Evolutionary conservation across 2,329 filamentous ascomycete species (phyloP), one percentile per base, ranked within the genome.

Genomic region (Talaromyces sp.): DNA sequence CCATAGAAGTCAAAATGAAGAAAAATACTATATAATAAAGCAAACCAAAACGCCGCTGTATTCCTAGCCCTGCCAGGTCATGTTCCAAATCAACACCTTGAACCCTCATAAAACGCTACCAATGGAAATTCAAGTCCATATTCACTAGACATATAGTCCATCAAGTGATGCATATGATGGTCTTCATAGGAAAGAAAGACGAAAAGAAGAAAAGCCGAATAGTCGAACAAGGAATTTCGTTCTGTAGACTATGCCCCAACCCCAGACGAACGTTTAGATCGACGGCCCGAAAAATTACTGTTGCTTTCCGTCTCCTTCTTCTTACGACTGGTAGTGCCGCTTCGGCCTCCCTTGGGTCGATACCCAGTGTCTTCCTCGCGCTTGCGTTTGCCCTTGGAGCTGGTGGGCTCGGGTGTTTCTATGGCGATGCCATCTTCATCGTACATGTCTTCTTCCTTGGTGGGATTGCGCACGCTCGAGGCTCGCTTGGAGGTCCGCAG

Each of bases 321-420:
- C 63, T 75, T 74, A 61, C 72, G 64, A 31, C 62, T 70, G 55
- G 74, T 65, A 58, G 74, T 70, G 54, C 67, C 52, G 48, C 70
- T 74, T 61, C 71, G 75, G 17, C 77, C 77, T 3, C 77, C 77
- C 64, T 81, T 81, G 8, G 77, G 76, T 54, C 78, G 69, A 66
- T 79, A 80, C 19, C 75, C 74, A 24, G 74, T 72, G 63, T 81
- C 79, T 35, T 80, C 77, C 53, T 80, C 78, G 38, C 78, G 73
- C 67, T 80, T 80, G 65, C 78, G 74, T 64, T 80, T 81, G 35
- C 71, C 71, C 62, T 76, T 78, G 14, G 66, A 58, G n/a, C 64
- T 65, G 31, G 65, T 64, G 1, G 72, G 67, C 4, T 70, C 67
- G 43, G 69, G 69, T 6, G 54, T 32, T n/a, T 79, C 77, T 41